phyloP scores from a whole-genome alignment of 2,329 filamentous ascomycete genomes.

The Penicillium capsulatum region DNA sequence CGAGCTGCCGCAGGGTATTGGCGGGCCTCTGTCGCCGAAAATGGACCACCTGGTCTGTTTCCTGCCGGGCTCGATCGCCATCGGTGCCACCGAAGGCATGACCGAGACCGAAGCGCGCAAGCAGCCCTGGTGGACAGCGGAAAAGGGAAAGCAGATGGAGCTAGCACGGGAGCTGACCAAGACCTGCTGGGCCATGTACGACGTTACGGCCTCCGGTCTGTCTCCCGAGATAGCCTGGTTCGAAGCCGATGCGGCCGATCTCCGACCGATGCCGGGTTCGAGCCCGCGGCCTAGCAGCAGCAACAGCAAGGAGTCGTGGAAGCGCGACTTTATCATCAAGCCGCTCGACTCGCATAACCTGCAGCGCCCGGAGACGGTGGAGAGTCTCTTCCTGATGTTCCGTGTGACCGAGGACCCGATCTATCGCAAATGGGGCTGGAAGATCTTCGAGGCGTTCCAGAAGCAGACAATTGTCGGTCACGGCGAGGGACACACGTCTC shows the following conservation, averaged over 20 bases:
- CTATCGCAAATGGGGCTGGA: slow-evolving; percentile 93
- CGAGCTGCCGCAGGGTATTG: slow-evolving; percentile 71
- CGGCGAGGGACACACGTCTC: slow-evolving; percentile 65
- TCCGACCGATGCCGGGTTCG: slow-evolving; percentile 23
- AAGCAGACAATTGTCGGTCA: slow-evolving; percentile 73
- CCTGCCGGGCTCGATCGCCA: slow-evolving; percentile 86
- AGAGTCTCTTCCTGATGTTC: slow-evolving; percentile 94
- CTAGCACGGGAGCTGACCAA: slow-evolving; percentile 85
- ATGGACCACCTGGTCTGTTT: slow-evolving; percentile 98
- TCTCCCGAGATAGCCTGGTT: slow-evolving; percentile 91
- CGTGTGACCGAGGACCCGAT: slow-evolving; percentile 80
- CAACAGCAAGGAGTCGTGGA: slow-evolving; percentile 52
- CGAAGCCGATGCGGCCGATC: slow-evolving; percentile 60
- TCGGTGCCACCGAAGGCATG: slow-evolving; percentile 73
- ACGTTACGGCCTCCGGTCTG: slow-evolving; percentile 76
- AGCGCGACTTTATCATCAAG: slow-evolving; percentile 74
- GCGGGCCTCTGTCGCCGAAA: slow-evolving; percentile 66
- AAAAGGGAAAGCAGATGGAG: slow-evolving; percentile 77
- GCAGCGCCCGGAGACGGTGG: slow-evolving; percentile 87
- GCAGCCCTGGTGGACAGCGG: slow-evolving; percentile 63
- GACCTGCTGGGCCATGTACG: slow-evolving; percentile 96
- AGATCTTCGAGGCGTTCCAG: slow-evolving; percentile 88
- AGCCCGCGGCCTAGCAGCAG: slow-evolving; percentile 8
- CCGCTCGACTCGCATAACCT: slow-evolving; percentile 76
- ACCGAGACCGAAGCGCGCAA: slow-evolving; percentile 69